Evolutionary conservation across 345 rosid species (phyloP).

Genomic region (Ceriops decandra): DNA sequence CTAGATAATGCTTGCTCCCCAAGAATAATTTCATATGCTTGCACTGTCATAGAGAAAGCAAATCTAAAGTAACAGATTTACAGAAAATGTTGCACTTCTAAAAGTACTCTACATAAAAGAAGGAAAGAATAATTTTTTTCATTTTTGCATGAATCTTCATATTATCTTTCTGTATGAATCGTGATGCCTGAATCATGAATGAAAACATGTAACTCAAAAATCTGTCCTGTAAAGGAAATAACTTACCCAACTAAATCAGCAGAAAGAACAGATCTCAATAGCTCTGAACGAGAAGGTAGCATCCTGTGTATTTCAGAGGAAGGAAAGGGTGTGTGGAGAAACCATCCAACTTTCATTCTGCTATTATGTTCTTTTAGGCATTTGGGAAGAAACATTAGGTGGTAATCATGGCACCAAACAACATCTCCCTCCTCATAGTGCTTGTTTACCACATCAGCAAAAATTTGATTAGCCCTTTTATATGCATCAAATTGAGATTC

Average conservation of each 20-base stretch:
- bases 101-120: no score
- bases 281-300: constrained; percentile 51
- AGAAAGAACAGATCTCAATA: constrained; percentile 51
- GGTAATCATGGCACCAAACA: constrained; percentile 66
- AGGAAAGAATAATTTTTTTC: no score
- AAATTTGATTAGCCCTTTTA: constrained; percentile 56
- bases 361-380: constrained; percentile 42
- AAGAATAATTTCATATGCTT: no score
- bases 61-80: no score
- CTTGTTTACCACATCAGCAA: constrained; percentile 49
- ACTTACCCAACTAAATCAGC: constrained; percentile 59
- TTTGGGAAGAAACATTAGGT: constrained; percentile 53
- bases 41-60: no score
- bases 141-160: no score
- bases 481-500: constrained; percentile 63
- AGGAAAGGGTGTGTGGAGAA: constrained; percentile 57
- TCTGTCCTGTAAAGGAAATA: neutral
- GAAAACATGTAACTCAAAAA: neutral
- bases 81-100: no score
- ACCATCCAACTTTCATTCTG: constrained; percentile 60
- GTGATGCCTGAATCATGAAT: neutral
- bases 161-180: no score
- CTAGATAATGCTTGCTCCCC: no score
- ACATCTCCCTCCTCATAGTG: constrained; percentile 55
- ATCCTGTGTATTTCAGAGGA: constrained; percentile 59